Base-by-base conservation (phyloP, 148 eudicot species). In the Persicaria tinctoria region DNA sequence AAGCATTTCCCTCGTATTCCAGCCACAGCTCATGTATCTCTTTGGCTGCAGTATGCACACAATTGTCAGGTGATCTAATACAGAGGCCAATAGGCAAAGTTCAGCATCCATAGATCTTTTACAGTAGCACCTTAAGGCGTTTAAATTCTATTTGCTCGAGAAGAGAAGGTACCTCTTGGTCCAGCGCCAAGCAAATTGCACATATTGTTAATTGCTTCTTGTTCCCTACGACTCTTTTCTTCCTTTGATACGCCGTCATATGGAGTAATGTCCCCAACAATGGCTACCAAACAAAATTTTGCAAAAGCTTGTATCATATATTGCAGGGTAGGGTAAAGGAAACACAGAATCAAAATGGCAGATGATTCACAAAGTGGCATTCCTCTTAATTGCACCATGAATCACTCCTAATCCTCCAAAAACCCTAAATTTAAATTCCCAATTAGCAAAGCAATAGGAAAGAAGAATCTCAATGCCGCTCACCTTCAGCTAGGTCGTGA, bases 191-290 rank as follows among this genome's bases (percentile, higher is more conserved):
- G 94, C 59, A 95, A 68, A 81, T 79, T 86, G 79, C 96, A 92
- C 97, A 95, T 95, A 68, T 87, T 79, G 50, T 95, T 84, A n/a
- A 95, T 74, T 72, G 97, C 99, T 87, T 89, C 99, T 78, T 41
- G 83, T 80, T 95, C 97, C 75, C 78, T 84, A 4, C 97, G 91
- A 79, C 85, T 86, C 83, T 95, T 95, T 77, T 95, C 99, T 69
- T 41, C 49, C 86, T 92, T 95, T 20, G 99, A 88, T 60, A 95
- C 75, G 72, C 97, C 99, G 80, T 92, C 97, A 56, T 81, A 51
- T 59, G 99, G 99, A 76, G 99, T 90, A 74, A 95, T 95, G 80
- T 95, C 99, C 20, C 99, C 99, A 78, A 95, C 99, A 79, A 95
- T 95, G 51, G 99, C 99, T 95, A 76, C 32, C 54, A 64, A 56